A percentile compares a stretch with the other conserved stretches of the same genome.
phyloP scores from a whole-genome alignment of 2,329 filamentous ascomycete species.

The Gaeumannomyces tritici region DNA sequence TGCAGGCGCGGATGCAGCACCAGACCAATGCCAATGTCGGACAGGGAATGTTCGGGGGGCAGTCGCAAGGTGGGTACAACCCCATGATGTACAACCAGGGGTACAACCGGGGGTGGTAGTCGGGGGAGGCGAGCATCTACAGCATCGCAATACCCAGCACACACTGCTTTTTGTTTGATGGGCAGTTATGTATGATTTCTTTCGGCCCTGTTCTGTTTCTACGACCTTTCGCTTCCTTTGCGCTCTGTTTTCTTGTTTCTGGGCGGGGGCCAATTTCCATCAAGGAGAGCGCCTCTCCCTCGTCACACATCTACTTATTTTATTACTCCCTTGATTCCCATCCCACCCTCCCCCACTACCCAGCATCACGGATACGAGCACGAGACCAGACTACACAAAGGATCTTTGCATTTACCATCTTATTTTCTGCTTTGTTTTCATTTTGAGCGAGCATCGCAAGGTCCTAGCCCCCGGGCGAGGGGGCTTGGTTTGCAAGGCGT shows the following conservation, averaged over 20 bases:
- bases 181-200: neutral
- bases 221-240: conserved; percentile 3
- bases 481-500: conserved; percentile 5
- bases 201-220: neutral
- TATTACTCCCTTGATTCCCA: conserved; percentile 8
- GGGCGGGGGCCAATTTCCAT: neutral
- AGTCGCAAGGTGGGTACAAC: conserved; percentile 92
- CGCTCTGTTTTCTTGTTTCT: conserved; percentile 6
- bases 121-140: conserved; percentile 17
- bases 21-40: conserved; percentile 74
- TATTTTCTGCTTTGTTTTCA: neutral
- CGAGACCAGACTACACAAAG: neutral
- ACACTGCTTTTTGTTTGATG: conserved; percentile 1
- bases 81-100: conserved; percentile 74
- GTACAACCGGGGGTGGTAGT: conserved; percentile 55
- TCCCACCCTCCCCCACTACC: neutral
- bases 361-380: neutral
- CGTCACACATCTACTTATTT: conserved; percentile 4
- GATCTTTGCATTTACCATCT: conserved; percentile 10
- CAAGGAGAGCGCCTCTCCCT: neutral
- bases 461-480: conserved; percentile 7
- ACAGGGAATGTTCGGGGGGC: conserved; percentile 83
- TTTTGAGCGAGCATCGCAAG: conserved; percentile 15
- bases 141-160: conserved; percentile 3
- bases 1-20: conserved; percentile 93